A percentile compares a stretch with the other conserved stretches of the same genome.
Conservation (phyloP, 345 rosid genomes). For the Atalantia buxifolia region DNA sequence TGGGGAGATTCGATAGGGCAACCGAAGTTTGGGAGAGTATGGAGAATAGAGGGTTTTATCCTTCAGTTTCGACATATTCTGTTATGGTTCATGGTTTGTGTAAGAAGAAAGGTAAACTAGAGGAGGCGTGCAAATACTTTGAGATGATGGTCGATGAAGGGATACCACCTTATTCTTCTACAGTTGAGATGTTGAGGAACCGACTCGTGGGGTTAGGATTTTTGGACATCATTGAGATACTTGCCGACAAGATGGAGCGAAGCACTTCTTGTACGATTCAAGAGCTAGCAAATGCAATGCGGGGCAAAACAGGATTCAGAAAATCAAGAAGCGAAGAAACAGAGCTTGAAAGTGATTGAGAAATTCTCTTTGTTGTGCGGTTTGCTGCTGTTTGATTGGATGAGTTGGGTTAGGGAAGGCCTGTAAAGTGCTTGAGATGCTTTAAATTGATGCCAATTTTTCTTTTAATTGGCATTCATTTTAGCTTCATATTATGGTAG, state of each 20-base stretch:
- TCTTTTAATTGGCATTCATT: neutral
- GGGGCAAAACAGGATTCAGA: conserved; percentile 37
- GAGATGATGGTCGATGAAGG: conserved; percentile 95
- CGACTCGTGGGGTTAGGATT: conserved; percentile 53
- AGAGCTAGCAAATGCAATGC: conserved; percentile 65
- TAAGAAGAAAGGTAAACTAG: conserved; percentile 72
- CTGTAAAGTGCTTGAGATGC: too few species aligned
- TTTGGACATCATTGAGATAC: conserved; percentile 57
- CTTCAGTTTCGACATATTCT: conserved; percentile 71
- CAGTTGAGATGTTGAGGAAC: conserved; percentile 74
- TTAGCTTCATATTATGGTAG: neutral
- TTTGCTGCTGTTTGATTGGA: neutral
- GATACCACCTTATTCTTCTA: conserved; percentile 71
- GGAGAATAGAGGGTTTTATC: conserved; percentile 62
- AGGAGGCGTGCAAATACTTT: conserved; percentile 80
- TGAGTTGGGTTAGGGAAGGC: neutral
- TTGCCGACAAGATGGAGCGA: conserved; percentile 68
- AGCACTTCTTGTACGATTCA: conserved; percentile 61
- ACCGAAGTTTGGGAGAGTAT: conserved; percentile 74
- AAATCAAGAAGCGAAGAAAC: conserved; percentile 33
- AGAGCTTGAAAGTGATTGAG: conserved; percentile 40
- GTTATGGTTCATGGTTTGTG: conserved; percentile 81
- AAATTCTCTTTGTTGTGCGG: neutral
- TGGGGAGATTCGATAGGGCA: conserved; percentile 76
- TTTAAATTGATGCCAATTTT: neutral